These are phyloP conservation scores for Aaosphaeria pasadenensis DNA, from an alignment of 2,329 filamentous ascomycete species.

Conservation along the genomic window DNA sequence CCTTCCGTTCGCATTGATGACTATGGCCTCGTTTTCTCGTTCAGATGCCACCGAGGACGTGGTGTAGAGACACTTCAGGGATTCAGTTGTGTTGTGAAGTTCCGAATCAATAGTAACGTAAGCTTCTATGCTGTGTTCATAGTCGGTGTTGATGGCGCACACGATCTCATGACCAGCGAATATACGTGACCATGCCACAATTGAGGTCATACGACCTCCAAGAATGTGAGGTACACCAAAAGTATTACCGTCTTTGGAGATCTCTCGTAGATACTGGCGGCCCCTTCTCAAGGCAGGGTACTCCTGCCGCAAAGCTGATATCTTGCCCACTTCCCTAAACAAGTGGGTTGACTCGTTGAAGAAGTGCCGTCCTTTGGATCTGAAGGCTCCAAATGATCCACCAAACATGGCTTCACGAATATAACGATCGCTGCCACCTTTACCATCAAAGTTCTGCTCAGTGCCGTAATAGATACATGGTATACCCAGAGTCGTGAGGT, in stretches of 20 bases:
- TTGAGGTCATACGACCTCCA: slow-evolving; percentile 8
- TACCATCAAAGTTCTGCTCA: slow-evolving; percentile 18
- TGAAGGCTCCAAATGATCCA: slow-evolving; percentile 15
- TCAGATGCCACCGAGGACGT: too few relatives aligned
- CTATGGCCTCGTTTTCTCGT: too few relatives aligned
- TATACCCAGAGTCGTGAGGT: slow-evolving; percentile 19
- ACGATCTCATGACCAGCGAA: slow-evolving; percentile 15
- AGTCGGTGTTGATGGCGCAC: slow-evolving; percentile 17
- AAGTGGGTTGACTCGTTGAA: slow-evolving; percentile 10
- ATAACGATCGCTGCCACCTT: slow-evolving; percentile 14
- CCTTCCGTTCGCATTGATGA: too few relatives aligned
- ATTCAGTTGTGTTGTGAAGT: slow-evolving; percentile 5
- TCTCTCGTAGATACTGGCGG: slow-evolving; percentile 15
- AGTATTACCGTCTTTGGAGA: slow-evolving; percentile 8
- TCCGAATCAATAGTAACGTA: slow-evolving; percentile 15
- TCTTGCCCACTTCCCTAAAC: slow-evolving; percentile 7
- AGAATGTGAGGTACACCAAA: slow-evolving; percentile 10
- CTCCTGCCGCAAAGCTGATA: slow-evolving; percentile 5
- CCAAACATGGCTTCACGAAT: slow-evolving; percentile 25
- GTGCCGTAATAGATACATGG: slow-evolving; percentile 24
- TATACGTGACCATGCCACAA: slow-evolving; percentile 19
- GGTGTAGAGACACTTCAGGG: slow-evolving; percentile 6
- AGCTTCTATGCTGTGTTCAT: slow-evolving; percentile 3
- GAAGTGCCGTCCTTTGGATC: slow-evolving; percentile 14
- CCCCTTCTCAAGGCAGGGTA: slow-evolving; percentile 8